phyloP scores from a whole-genome alignment of 2,329 filamentous ascomycete genomes.

The Penicillium sp. region DNA sequence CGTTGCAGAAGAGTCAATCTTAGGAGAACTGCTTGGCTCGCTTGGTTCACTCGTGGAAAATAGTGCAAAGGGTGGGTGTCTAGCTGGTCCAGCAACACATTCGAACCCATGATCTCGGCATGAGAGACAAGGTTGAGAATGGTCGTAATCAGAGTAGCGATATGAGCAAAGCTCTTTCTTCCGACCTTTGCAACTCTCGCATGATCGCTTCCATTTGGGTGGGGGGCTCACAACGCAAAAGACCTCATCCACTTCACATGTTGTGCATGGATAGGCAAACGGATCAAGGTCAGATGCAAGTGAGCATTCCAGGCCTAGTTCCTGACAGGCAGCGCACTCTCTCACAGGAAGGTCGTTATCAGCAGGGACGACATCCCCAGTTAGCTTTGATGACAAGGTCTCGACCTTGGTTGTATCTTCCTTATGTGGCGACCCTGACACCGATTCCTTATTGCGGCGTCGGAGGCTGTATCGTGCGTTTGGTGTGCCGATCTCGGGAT shows the following conservation, averaged over 20 bases:
- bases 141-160: conserved; percentile 23
- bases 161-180: conserved; percentile 35
- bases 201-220: conserved; percentile 34
- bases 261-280: conserved; percentile 36
- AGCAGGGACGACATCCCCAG: not conserved
- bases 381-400: no score
- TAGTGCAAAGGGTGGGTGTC: not conserved
- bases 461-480: not conserved
- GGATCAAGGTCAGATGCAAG: conserved; percentile 30
- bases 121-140: conserved; percentile 29
- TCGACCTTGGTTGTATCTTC: not conserved
- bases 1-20: not conserved
- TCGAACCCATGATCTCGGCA: conserved; percentile 27
- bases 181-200: conserved; percentile 33
- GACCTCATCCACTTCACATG: conserved; percentile 29
- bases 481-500: not conserved
- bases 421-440: not conserved
- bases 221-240: conserved; percentile 38
- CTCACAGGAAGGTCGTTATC: conserved; percentile 23
- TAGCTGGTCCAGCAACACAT: conserved; percentile 40
- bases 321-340: conserved; percentile 35
- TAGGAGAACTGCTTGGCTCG: not conserved
- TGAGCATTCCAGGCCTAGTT: conserved; percentile 31
- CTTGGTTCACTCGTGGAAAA: not conserved
- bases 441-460: not conserved